These are phyloP conservation scores for Coemansia sp. DNA, from an alignment of 192 early-diverging fungal genomes.

Conservation along the genomic window DNA sequence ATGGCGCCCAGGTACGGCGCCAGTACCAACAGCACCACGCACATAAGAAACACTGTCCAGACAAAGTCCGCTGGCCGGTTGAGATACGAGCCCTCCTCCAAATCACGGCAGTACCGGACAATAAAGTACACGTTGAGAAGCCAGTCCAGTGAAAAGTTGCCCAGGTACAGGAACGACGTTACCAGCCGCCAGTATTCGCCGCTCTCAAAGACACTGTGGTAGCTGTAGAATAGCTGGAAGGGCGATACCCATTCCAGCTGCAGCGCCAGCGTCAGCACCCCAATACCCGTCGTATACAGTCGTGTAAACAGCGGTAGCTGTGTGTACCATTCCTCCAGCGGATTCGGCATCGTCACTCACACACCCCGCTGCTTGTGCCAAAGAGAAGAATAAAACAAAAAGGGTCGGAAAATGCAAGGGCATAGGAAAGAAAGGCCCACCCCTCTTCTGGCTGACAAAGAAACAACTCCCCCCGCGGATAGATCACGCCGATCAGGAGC, in stretches of 20 bases:
- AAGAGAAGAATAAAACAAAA: neutral
- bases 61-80: slow-evolving; percentile 87
- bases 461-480: no score
- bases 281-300: slow-evolving; percentile 75
- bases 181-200: slow-evolving; percentile 88
- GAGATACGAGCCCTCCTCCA: slow-evolving; percentile 92
- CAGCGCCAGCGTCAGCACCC: slow-evolving; percentile 71
- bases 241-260: slow-evolving; percentile 78
- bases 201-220: slow-evolving; percentile 59
- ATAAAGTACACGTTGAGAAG: slow-evolving; percentile 91
- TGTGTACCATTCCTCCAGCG: slow-evolving; percentile 82
- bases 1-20: slow-evolving; percentile 49
- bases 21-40: slow-evolving; percentile 48
- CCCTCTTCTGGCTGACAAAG: no score
- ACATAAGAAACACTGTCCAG: slow-evolving; percentile 76
- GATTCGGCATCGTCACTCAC: slow-evolving; percentile 43
- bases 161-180: slow-evolving; percentile 94
- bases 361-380: neutral
- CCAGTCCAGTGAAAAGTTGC: slow-evolving; percentile 83
- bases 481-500: no score
- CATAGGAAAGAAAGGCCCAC: no score
- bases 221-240: slow-evolving; percentile 78
- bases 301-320: slow-evolving; percentile 84
- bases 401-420: no score
- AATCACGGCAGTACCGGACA: slow-evolving; percentile 78